Conservation (phyloP, 441 rosid genomes). For the Rhodomyrtus psidioides region DNA sequence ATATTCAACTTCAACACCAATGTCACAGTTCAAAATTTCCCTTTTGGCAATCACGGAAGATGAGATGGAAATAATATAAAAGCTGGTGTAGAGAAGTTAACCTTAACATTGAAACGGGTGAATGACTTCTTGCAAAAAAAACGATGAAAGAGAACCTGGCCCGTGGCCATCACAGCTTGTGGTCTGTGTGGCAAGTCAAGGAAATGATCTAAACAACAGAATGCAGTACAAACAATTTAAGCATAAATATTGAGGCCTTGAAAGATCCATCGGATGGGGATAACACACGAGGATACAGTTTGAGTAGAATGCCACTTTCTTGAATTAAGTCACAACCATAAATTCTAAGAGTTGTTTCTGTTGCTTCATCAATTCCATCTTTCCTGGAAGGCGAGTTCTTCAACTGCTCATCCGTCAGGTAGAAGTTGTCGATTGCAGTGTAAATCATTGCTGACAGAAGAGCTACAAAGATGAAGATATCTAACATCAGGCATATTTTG, state of each 20-base stretch:
- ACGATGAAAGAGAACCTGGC: slow-evolving; percentile 84
- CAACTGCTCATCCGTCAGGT: slow-evolving; percentile 66
- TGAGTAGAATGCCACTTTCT: slow-evolving; percentile 83
- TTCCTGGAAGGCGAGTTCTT: slow-evolving; percentile 68
- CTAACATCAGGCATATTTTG: background rate
- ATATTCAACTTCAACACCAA: background rate
- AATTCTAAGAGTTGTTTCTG: slow-evolving; percentile 67
- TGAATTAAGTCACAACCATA: slow-evolving; percentile 95
- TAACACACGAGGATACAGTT: slow-evolving; percentile 39
- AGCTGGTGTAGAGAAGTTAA: slow-evolving; percentile 6
- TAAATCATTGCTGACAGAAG: slow-evolving; percentile 51
- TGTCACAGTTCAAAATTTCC: background rate
- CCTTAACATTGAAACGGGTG: slow-evolving; percentile 85
- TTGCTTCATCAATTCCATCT: slow-evolving; percentile 80
- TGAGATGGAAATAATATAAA: background rate
- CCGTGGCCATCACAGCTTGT: slow-evolving; percentile 97
- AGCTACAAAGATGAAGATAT: background rate
- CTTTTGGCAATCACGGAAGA: background rate
- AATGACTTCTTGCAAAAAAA: slow-evolving; percentile 95
- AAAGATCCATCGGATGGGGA: background rate
- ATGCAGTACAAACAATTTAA: background rate
- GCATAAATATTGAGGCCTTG: background rate
- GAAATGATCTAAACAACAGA: slow-evolving; percentile 3
- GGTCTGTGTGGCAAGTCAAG: slow-evolving; percentile 38
- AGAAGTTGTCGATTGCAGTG: slow-evolving; percentile 87